These are phyloP conservation scores for Artemisia annua DNA, from an alignment of 129 eudicot species.

Conservation along the genomic window DNA sequence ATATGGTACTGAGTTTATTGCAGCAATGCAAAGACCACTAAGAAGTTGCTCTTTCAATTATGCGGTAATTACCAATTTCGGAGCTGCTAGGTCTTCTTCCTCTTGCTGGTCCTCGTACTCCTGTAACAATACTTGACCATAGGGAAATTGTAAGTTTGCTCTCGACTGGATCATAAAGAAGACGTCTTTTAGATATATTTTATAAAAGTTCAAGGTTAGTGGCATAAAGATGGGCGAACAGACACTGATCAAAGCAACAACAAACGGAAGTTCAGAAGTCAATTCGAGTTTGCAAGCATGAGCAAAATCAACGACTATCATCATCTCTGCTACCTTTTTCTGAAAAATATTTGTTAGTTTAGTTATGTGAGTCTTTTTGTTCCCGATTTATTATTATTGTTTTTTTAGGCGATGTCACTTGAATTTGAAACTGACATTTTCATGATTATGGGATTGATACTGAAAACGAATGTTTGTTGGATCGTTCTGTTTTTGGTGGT, in stretches of 20 bases:
- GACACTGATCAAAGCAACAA: slow-evolving; percentile 63
- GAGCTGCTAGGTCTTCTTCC: slow-evolving; percentile 33
- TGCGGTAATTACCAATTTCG: slow-evolving; percentile 56
- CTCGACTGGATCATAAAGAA: slow-evolving; percentile 47
- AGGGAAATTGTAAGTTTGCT: slow-evolving; percentile 73
- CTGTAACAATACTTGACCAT: slow-evolving; percentile 81
- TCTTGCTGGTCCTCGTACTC: slow-evolving; percentile 69
- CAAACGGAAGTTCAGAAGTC: slow-evolving; percentile 66
- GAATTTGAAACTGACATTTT: too few relatives aligned
- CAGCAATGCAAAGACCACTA: slow-evolving; percentile 72
- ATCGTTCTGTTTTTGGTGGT: too few relatives aligned
- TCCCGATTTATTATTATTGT: too few relatives aligned
- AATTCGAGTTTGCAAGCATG: slow-evolving; percentile 70
- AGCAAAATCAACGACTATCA: slow-evolving; percentile 81
- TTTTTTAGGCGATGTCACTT: too few relatives aligned
- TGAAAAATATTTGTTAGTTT: too few relatives aligned
- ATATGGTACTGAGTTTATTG: too few relatives aligned
- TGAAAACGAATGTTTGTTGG: too few relatives aligned
- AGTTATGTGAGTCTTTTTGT: too few relatives aligned
- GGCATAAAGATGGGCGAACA: neutral
- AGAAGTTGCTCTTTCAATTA: slow-evolving; percentile 51
- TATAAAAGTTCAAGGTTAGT: neutral
- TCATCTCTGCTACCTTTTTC: slow-evolving; percentile 78
- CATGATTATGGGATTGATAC: too few relatives aligned
- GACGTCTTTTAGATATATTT: neutral